Base-by-base conservation (phyloP, 2,329 filamentous ascomycete genomes). In the Mollisiaceae sp. region DNA sequence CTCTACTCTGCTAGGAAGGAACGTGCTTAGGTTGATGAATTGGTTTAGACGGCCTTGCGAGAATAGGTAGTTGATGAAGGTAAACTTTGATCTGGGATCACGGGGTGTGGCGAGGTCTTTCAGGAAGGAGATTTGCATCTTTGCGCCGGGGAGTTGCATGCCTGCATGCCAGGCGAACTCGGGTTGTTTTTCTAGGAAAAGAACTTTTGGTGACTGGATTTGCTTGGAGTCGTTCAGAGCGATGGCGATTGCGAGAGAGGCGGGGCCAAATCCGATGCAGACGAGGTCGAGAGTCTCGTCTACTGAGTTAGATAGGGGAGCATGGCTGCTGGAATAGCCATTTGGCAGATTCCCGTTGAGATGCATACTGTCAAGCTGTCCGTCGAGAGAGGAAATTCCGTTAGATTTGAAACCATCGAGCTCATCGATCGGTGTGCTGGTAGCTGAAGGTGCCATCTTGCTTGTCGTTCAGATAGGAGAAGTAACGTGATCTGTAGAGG, bases 121-220 rank as follows among this genome's bases (percentile, higher is more conserved):
- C 81, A 98, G 86, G 81, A 97, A 98, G 11, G 92, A 96, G 72
- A 98, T 98, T 77, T 98, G 94, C 94, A 98, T 98, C 80, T 91
- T 93, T 60, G 94, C 92, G 5, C 93, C 94, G 0, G 93, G 92
- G 2, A 98, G 86, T 65, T 97, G 87, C 94, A 98, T 98, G 66
- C 94, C 94, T 0, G 93, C 89, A 78, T 98, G 94, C 94, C 94
- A 98, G 65, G 91, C 88, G 75, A 98, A 98, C 57, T 84, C 81
- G 38, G 82, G 75, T 79, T 98, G 94, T 78, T 91, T 91, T 82
- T 98, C 94, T 27, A 98, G 80, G 79, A 97, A 98, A 54, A 92
- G 85, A 3, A 97, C 89, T 76, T 91, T 93, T 57, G 92, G 91
- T 74, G 63, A 60, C 39, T 11, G 22, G 20, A 14, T 35, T 72